Evolutionary conservation across 805 yeast genomes (phyloP).

Genomic region (Danielia oregonensis): DNA sequence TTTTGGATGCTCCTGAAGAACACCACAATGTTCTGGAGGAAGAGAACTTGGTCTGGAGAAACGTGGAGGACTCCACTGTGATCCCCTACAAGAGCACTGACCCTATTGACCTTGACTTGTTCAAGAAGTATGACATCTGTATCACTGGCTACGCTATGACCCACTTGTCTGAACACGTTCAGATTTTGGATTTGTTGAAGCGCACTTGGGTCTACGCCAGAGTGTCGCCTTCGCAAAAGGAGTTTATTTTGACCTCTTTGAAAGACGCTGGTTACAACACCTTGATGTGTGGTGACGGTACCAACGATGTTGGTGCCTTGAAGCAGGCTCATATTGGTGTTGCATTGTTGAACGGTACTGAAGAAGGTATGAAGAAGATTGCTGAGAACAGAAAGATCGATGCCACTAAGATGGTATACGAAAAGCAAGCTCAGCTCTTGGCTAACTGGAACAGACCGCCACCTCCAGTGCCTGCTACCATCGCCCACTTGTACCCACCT

Average conservation of each 20-base stretch:
- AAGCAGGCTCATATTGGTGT: conserved; percentile 98
- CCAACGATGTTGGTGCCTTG: conserved; percentile 99
- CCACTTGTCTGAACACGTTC: conserved; percentile 60
- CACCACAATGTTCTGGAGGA: conserved; percentile 46
- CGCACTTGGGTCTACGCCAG: conserved; percentile 97
- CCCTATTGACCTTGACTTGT: conserved; percentile 52
- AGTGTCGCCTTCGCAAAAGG: conserved; percentile 95
- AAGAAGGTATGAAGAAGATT: conserved; percentile 84
- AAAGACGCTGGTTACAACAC: conserved; percentile 90
- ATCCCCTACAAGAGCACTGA: conserved; percentile 64
- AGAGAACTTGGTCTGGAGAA: conserved; percentile 75
- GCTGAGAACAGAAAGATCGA: conserved; percentile 75
- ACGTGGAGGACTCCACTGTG: conserved; percentile 69
- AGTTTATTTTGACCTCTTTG: conserved; percentile 76
- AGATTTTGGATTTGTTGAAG: conserved; percentile 68
- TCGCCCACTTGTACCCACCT: conserved; percentile 96
- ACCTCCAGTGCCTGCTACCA: conserved; percentile 77
- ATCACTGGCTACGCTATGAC: conserved; percentile 88
- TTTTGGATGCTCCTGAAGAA: conserved; percentile 80
- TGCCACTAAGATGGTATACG: conserved; percentile 62
- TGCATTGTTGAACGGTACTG: conserved; percentile 96
- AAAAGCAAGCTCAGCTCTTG: conserved; percentile 79
- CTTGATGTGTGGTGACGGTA: conserved; percentile 99
- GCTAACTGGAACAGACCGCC: conserved; percentile 77
- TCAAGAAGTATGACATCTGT: conserved; percentile 76